phyloP scores from a whole-genome alignment of 1,284 basidiomycete genomes.

The Moesziomyces globuligerus region DNA sequence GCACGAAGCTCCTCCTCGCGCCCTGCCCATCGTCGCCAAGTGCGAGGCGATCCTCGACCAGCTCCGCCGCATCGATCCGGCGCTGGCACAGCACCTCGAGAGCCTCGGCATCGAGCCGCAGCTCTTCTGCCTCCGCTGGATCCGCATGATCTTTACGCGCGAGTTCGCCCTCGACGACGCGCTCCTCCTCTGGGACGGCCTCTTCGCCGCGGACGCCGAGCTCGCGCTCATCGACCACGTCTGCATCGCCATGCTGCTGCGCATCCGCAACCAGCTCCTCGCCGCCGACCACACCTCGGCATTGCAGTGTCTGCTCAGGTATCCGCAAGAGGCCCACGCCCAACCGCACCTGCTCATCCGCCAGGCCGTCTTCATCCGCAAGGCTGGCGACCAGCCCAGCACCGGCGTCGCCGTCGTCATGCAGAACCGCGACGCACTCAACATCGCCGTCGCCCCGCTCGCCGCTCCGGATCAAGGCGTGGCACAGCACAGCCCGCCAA shows the following conservation, averaged over 20 bases:
- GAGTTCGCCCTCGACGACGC: conserved; percentile 54
- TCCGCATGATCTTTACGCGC: conserved; percentile 60
- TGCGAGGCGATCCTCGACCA: conserved; percentile 42
- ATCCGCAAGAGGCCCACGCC: conserved; percentile 28
- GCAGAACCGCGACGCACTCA: conserved; percentile 50
- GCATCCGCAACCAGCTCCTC: conserved; percentile 58
- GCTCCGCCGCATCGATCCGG: conserved; percentile 46
- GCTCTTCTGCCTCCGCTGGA: conserved; percentile 62
- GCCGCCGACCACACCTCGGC: conserved; percentile 50
- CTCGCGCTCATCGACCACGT: conserved; percentile 58
- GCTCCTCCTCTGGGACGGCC: conserved; percentile 62
- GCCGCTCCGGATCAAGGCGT: conserved; percentile 1
- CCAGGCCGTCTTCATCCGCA: conserved; percentile 44
- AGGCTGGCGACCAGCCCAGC: conserved; percentile 24
- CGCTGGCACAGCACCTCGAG: conserved; percentile 51
- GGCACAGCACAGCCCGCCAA: neutral
- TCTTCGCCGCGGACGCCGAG: conserved; percentile 46
- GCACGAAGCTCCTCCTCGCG: no score
- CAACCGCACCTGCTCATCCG: conserved; percentile 37
- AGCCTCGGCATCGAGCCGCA: conserved; percentile 61
- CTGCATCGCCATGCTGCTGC: conserved; percentile 62
- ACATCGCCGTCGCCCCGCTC: conserved; percentile 17
- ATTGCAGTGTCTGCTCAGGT: conserved; percentile 54
- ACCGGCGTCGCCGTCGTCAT: conserved; percentile 48
- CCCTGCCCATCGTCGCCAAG: conserved; percentile 43